These are phyloP conservation scores for Penicillium waksmanii DNA, from an alignment of 495 filamentous ascomycete genomes.

Conservation along the genomic window DNA sequence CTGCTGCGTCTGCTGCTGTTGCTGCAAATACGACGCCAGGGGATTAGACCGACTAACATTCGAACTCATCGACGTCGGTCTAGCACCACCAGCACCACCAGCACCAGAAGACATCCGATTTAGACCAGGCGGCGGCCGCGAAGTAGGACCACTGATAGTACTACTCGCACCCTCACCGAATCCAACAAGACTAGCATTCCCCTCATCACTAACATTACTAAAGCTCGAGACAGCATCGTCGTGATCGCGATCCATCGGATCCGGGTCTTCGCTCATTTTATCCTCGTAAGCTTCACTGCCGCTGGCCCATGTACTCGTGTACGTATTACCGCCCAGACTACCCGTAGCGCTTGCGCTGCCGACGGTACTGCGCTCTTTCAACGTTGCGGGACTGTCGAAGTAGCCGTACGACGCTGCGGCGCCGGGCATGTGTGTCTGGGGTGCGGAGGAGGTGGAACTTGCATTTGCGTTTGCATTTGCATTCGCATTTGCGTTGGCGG, in stretches of 20 bases:
- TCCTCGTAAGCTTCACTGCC: conserved; percentile 66
- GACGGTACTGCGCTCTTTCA: conserved; percentile 80
- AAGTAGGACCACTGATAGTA: conserved; percentile 74
- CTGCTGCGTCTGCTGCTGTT: conserved; percentile 21
- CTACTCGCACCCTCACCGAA: conserved; percentile 88
- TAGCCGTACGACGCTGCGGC: conserved; percentile 42
- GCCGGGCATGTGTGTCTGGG: conserved; percentile 36
- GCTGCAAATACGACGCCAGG: conserved; percentile 30
- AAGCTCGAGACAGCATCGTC: conserved; percentile 65
- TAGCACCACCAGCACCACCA: conserved; percentile 21
- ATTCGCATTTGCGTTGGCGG: conserved; percentile 13
- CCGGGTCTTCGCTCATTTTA: conserved; percentile 67
- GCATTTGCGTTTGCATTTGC: conserved; percentile 12
- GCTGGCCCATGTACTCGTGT: conserved; percentile 62
- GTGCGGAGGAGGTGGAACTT: conserved; percentile 6
- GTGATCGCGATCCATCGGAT: conserved; percentile 29
- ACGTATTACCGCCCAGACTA: conserved; percentile 68
- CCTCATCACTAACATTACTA: conserved; percentile 80
- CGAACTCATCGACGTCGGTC: conserved; percentile 42
- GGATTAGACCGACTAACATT: conserved; percentile 33
- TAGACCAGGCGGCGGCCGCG: conserved; percentile 34
- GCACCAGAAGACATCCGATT: conserved; percentile 41
- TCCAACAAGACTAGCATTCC: conserved; percentile 72
- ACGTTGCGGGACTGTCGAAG: conserved; percentile 66
- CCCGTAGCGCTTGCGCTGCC: conserved; percentile 81